Percentiles rank a stretch among this genome's conserved stretches.
These are phyloP conservation scores for Raphanus hybrid DNA, from an alignment of 441 rosid species.

Conservation along the genomic window DNA sequence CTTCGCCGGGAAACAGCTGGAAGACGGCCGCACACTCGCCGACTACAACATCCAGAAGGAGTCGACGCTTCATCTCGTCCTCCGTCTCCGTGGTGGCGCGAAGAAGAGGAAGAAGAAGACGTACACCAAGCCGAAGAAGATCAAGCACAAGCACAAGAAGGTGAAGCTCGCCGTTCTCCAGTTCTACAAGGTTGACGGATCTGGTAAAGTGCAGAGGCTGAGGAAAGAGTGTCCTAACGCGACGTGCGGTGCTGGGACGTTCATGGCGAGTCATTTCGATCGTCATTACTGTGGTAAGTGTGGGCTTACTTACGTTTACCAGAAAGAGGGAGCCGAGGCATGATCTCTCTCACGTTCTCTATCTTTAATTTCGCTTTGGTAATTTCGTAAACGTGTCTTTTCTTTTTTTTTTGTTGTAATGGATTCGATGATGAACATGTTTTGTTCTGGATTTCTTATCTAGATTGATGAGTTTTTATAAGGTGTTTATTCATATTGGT, in stretches of 20 bases:
- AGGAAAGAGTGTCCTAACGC: conserved; percentile 89
- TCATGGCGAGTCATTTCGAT: conserved; percentile 88
- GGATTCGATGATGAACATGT: too few species aligned
- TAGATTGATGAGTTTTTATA: too few species aligned
- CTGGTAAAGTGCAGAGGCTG: conserved; percentile 77
- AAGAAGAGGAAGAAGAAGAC: conserved; percentile 98
- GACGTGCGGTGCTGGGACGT: conserved; percentile 86
- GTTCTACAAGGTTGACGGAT: conserved; percentile 79
- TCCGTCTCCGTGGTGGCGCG: conserved; percentile 88
- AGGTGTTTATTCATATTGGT: too few species aligned
- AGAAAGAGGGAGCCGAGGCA: conserved; percentile 57
- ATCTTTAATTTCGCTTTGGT: too few species aligned
- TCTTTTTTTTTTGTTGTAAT: too few species aligned
- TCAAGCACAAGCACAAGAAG: conserved; percentile 94
- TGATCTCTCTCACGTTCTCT: too few species aligned
- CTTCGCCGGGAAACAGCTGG: conserved; percentile 91
- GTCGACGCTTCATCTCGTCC: conserved; percentile 82
- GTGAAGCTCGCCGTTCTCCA: conserved; percentile 86
- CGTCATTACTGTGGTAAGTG: conserved; percentile 94
- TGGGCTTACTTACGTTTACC: conserved; percentile 82
- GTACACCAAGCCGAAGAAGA: conserved; percentile 90
- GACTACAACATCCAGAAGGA: conserved; percentile 95
- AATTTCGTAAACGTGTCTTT: too few species aligned
- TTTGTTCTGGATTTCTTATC: too few species aligned
- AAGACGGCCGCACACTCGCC: conserved; percentile 87